Evolutionary conservation across 2,329 filamentous ascomycete genomes (phyloP), one percentile per base, ranked within the genome.

Genomic region (Colletotrichum ledebouriae): DNA sequence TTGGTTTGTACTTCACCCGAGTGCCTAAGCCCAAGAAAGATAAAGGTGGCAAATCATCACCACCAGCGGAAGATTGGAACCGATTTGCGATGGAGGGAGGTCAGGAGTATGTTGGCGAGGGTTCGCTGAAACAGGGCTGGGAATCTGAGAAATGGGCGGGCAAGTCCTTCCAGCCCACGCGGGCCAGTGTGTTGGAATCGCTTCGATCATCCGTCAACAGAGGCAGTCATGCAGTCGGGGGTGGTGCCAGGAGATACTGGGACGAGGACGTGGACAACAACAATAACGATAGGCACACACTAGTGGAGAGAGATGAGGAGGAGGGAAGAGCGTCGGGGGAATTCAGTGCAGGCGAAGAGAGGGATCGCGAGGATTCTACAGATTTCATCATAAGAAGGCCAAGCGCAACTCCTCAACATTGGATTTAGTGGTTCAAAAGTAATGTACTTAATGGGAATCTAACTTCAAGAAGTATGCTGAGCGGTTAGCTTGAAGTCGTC

Each of bases 1-100:
- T 88, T 7, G 78, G 82, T 49, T 74, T 89, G 53, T 89, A 89
- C 75, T 88, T 82, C 82, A 75, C 85, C 69, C 75, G 83, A 6
- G 81, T 84, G 41, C 82, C 82, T 3, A 84, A 83, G 76, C 76
- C 75, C 25, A 76, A 73, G 56, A 73, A 73, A 71, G 73, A 70
- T 1, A 59, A 64, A 25, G 70, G 13, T 5, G 63, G 37, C 3
- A 47, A 20, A 13, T 22, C 59, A 15, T 12, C 34, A 25, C 25
- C 20, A 12, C 10, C 44, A 44, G 34, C 33, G 15, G 4, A 42
- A 17, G 11, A 22, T 15, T 33, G 63, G 56, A 11, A 47, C 11
- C 37, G 34, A 22, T 39, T 39, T 1, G 22, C 15, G 7, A 29
- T 10, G 1, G 22, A 37, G 12, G 57, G 10, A 41, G 15, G 39